Percentiles rank a stretch among this genome's conserved stretches.
phyloP scores from a whole-genome alignment of 768 basidiomycete species.

The Atractiella rhizophila region DNA sequence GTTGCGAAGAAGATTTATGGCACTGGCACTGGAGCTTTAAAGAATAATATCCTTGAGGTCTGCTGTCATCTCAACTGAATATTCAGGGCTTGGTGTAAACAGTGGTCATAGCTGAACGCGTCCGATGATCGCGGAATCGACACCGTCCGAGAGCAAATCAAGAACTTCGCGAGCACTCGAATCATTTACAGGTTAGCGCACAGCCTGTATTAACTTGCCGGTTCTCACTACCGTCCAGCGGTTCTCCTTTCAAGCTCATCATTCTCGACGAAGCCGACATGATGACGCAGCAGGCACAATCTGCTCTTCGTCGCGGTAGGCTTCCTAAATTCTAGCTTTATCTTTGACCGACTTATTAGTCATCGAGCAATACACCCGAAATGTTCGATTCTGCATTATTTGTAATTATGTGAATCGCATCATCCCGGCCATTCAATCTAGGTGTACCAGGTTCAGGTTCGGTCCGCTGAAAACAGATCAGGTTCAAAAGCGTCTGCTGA shows the following conservation, averaged over 20 bases:
- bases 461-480: constrained; percentile 65
- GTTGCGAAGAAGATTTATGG: constrained; percentile 90
- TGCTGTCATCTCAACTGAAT: background rate
- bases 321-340: background rate
- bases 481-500: constrained; percentile 54
- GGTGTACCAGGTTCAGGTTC: constrained; percentile 92
- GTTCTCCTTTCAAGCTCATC: constrained; percentile 90
- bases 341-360: constrained; percentile 23
- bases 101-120: constrained; percentile 49
- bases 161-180: constrained; percentile 88
- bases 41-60: constrained; percentile 85
- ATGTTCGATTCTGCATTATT: constrained; percentile 96
- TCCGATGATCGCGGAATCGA: constrained; percentile 97
- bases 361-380: constrained; percentile 95
- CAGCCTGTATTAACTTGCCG: too few species aligned
- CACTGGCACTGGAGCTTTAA: constrained; percentile 19
- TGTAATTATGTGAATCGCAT: constrained; percentile 99
- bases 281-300: constrained; percentile 97
- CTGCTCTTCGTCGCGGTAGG: constrained; percentile 58
- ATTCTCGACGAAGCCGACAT: constrained; percentile 99
- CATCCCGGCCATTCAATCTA: constrained; percentile 88
- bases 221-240: too few species aligned
- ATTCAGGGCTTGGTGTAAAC: background rate
- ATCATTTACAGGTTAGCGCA: constrained; percentile 36
- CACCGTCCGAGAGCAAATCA: constrained; percentile 94